Conservation (phyloP, 2,329 filamentous ascomycete genomes). For the Cytospora schulzeri region DNA sequence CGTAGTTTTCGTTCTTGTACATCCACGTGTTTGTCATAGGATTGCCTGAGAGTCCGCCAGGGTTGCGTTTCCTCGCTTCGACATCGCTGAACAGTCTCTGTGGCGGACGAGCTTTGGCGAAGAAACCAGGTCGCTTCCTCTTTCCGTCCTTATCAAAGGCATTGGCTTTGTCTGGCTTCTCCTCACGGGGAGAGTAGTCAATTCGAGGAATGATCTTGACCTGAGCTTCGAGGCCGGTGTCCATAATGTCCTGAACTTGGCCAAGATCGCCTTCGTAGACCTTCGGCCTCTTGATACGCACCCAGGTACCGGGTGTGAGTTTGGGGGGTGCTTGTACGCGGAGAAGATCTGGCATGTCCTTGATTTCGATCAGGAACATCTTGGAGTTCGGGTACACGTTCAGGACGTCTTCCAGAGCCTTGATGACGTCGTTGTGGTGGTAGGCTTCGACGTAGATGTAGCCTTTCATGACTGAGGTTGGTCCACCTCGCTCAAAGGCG, state of each 20-base stretch:
- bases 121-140: constrained; percentile 70
- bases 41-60: constrained; percentile 64
- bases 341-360: constrained; percentile 96
- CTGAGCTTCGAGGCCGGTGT: constrained; percentile 85
- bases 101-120: constrained; percentile 65
- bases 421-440: constrained; percentile 81
- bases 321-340: constrained; percentile 84
- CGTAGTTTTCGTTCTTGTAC: constrained; percentile 86
- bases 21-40: constrained; percentile 78
- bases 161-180: constrained; percentile 12
- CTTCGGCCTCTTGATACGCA: constrained; percentile 77
- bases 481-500: constrained; percentile 84
- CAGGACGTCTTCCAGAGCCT: constrained; percentile 79
- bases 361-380: constrained; percentile 87
- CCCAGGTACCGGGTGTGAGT: constrained; percentile 86
- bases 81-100: constrained; percentile 90
- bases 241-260: constrained; percentile 88
- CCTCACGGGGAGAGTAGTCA: constrained; percentile 63
- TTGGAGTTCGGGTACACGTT: constrained; percentile 89
- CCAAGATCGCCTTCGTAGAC: constrained; percentile 89
- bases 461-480: constrained; percentile 81
- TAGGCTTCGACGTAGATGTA: constrained; percentile 95
- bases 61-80: constrained; percentile 87
- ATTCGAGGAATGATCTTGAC: constrained; percentile 87
- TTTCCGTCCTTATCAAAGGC: constrained; percentile 61